phyloP scores from a whole-genome alignment of 345 rosid species.

The Rhodamnia rubescens region DNA sequence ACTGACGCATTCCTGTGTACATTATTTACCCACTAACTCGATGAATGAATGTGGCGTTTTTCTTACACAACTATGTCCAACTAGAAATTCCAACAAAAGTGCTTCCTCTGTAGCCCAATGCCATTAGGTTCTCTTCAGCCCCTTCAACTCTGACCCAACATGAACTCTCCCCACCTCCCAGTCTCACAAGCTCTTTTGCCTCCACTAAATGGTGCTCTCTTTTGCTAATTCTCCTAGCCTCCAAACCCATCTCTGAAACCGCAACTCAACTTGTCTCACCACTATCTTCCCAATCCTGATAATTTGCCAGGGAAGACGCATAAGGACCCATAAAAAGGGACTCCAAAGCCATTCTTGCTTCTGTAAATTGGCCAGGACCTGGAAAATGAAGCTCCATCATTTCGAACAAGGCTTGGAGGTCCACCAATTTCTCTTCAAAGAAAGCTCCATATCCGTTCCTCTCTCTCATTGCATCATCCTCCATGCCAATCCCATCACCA shows the following conservation, averaged over 20 bases:
- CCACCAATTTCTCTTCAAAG: slow-evolving; percentile 9
- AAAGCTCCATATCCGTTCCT: slow-evolving; percentile 2
- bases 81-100: slow-evolving; percentile 20
- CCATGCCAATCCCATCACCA: slow-evolving; percentile 15
- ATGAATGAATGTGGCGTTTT: background rate
- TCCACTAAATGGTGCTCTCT: slow-evolving; percentile 4
- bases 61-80: slow-evolving; percentile 7
- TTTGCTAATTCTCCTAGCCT: slow-evolving; percentile 9
- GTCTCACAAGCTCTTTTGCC: slow-evolving; percentile 17
- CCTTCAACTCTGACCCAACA: slow-evolving; percentile 14
- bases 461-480: background rate
- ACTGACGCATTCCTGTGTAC: background rate
- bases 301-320: slow-evolving; percentile 2
- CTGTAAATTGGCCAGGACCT: slow-evolving; percentile 6
- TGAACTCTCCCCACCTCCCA: slow-evolving; percentile 12
- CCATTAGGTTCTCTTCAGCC: slow-evolving; percentile 10
- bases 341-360: slow-evolving; percentile 37
- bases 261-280: background rate
- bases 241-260: slow-evolving; percentile 8
- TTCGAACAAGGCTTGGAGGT: slow-evolving; percentile 17
- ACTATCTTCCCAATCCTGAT: slow-evolving; percentile 1
- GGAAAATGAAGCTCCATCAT: slow-evolving; percentile 23
- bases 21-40: background rate
- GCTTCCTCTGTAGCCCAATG: slow-evolving; percentile 18
- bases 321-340: slow-evolving; percentile 21